phyloP scores from a whole-genome alignment of 2,329 filamentous ascomycete genomes.

The Elsinoe necatrix region DNA sequence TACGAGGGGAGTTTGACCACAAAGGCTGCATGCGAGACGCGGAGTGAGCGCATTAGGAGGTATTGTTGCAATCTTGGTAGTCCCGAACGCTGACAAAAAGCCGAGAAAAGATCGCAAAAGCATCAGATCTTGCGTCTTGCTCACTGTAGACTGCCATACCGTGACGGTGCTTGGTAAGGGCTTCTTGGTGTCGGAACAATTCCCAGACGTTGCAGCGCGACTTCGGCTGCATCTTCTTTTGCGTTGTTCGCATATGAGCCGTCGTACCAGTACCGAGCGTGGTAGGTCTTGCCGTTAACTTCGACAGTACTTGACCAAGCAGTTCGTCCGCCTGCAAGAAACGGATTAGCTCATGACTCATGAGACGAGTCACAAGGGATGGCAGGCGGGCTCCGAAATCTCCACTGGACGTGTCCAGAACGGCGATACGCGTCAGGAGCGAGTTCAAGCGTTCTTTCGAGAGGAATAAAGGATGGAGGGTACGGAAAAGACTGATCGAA shows the following conservation, averaged over 20 bases:
- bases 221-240: constrained; percentile 82
- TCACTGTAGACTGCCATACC: constrained; percentile 10
- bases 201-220: constrained; percentile 50
- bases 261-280: constrained; percentile 87
- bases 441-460: neutral
- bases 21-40: neutral
- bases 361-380: constrained; percentile 5
- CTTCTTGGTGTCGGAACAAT: constrained; percentile 15
- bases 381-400: neutral
- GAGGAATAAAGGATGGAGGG: neutral
- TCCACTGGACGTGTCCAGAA: neutral
- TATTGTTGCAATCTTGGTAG: neutral
- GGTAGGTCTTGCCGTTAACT: constrained; percentile 55
- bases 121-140: constrained; percentile 4
- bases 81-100: neutral
- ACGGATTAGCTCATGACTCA: constrained; percentile 15
- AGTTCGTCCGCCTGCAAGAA: constrained; percentile 66
- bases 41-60: neutral
- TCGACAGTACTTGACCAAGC: constrained; percentile 79
- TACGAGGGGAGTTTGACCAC: neutral
- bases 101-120: constrained; percentile 4
- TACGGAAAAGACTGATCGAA: constrained; percentile 19
- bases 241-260: constrained; percentile 81
- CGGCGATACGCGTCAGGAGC: neutral
- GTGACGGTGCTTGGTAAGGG: constrained; percentile 7